phyloP scores from a whole-genome alignment of 306 rosid genomes.

The Cucumis cinereus region DNA sequence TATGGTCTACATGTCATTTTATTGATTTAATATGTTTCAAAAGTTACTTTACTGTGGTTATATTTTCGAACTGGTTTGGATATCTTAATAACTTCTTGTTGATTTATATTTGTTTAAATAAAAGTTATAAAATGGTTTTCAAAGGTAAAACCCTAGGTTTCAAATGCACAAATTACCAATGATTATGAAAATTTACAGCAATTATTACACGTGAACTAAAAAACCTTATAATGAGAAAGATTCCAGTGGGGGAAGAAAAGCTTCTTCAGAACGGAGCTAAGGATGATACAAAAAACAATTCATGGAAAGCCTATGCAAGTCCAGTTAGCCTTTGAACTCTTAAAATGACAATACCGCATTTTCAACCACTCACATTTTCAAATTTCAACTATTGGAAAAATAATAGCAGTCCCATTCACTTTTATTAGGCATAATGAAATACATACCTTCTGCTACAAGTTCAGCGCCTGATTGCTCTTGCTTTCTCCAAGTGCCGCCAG shows the following conservation, averaged over 20 bases:
- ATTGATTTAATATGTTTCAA: too few relatives aligned
- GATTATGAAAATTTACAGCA: too few relatives aligned
- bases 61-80: too few relatives aligned
- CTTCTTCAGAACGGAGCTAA: neutral
- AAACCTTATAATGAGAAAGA: neutral
- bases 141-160: neutral
- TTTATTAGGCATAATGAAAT: neutral
- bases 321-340: neutral
- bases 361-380: neutral
- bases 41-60: too few relatives aligned
- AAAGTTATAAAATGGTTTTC: too few relatives aligned
- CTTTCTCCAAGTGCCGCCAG: slow-evolving; percentile 34
- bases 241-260: neutral
- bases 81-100: too few relatives aligned
- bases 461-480: slow-evolving; percentile 29
- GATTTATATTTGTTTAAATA: too few relatives aligned
- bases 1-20: too few relatives aligned
- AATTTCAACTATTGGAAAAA: neutral
- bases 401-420: neutral
- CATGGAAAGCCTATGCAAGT: neutral
- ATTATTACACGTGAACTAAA: neutral
- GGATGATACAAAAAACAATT: neutral
- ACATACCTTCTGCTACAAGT: slow-evolving; percentile 48
- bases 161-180: neutral
- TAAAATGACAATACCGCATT: neutral